Evolutionary conservation across 768 basidiomycete species (phyloP).

Genomic region (Daedalea quercina): DNA sequence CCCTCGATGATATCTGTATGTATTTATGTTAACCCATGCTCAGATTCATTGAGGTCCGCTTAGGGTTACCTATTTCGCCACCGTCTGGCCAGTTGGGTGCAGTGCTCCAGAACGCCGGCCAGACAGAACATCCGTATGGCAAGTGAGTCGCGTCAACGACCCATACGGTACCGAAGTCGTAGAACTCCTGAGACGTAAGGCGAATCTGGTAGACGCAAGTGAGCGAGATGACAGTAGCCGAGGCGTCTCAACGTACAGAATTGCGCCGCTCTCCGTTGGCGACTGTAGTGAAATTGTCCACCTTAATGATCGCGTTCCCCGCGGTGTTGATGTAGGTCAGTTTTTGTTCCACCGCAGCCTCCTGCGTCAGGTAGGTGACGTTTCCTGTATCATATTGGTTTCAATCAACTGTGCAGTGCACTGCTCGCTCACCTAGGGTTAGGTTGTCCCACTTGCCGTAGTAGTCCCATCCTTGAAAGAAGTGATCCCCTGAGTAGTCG

Average conservation of each 20-base stretch:
- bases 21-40: neutral
- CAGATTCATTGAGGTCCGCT: neutral
- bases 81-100: conserved; percentile 35
- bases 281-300: conserved; percentile 63
- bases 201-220: conserved; percentile 28
- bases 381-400: conserved; percentile 37
- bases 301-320: conserved; percentile 64
- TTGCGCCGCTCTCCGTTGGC: conserved; percentile 45
- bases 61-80: conserved; percentile 28
- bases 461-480: conserved; percentile 41
- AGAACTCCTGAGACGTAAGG: conserved; percentile 36
- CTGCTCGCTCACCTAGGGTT: conserved; percentile 26
- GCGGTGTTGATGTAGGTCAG: conserved; percentile 55
- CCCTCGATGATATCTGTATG: conserved; percentile 54
- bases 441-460: conserved; percentile 35
- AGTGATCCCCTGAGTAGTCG: conserved; percentile 32
- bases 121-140: conserved; percentile 56
- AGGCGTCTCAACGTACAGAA: conserved; percentile 35
- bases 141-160: conserved; percentile 40
- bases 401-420: neutral
- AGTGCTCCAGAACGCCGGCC: conserved; percentile 32
- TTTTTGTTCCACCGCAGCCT: conserved; percentile 37
- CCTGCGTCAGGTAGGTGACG: conserved; percentile 49
- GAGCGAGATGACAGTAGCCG: neutral
- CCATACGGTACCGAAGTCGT: conserved; percentile 39